Evolutionary conservation across 805 yeast species (phyloP).

Genomic region (Starmerella stellata): DNA sequence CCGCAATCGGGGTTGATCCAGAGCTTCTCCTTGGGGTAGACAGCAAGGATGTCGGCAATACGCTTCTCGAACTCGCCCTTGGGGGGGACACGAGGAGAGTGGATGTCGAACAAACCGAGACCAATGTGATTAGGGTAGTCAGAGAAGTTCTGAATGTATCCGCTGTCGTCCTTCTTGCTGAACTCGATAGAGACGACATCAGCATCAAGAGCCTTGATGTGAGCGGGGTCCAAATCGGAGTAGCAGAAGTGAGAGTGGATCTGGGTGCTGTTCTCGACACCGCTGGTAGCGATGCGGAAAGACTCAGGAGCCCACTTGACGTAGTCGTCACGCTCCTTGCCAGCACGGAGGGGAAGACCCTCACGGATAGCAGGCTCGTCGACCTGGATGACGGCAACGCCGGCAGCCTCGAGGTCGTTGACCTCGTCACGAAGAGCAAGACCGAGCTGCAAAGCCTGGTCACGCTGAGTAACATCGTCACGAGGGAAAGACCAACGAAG

Average conservation of each 20-base stretch:
- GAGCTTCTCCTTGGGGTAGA: conserved; percentile 93
- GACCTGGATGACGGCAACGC: conserved; percentile 94
- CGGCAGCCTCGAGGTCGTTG: conserved; percentile 93
- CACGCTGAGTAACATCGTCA: conserved; percentile 84
- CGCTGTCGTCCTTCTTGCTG: conserved; percentile 98
- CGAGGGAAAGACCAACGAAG: conserved; percentile 99
- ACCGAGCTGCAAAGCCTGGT: conserved; percentile 92
- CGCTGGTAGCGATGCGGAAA: conserved; percentile 98
- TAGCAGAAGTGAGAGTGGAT: conserved; percentile 99
- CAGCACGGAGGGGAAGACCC: conserved; percentile 98
- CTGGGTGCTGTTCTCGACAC: conserved; percentile 87
- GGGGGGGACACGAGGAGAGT: conserved; percentile 99
- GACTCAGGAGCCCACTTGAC: conserved; percentile 98
- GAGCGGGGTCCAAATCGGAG: conserved; percentile 98
- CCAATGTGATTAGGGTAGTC: conserved; percentile 99
- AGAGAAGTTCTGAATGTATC: conserved; percentile 92
- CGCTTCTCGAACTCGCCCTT: conserved; percentile 89
- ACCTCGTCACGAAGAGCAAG: conserved; percentile 98
- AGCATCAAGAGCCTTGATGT: conserved; percentile 98
- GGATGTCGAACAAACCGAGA: conserved; percentile 96
- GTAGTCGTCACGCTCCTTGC: conserved; percentile 90
- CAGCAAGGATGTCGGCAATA: conserved; percentile 85
- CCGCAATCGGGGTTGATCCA: conserved; percentile 99
- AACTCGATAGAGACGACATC: conserved; percentile 98
- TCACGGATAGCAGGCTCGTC: conserved; percentile 99